Evolutionary conservation across 2,329 filamentous ascomycete genomes (phyloP), one percentile per base, ranked within the genome.

Genomic region (Colletotrichum incanum): DNA sequence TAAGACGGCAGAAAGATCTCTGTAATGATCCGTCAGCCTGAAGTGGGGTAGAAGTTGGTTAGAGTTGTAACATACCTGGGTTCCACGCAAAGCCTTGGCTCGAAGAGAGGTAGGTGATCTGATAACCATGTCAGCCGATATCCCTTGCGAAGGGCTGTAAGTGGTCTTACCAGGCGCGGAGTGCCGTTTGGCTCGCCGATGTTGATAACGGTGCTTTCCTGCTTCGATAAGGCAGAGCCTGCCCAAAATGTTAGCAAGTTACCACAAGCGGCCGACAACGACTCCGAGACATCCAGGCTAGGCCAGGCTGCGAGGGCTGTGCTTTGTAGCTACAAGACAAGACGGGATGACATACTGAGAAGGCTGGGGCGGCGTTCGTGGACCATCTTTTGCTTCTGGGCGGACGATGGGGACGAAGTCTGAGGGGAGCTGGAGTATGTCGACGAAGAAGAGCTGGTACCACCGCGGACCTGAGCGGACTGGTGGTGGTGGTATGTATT

Each of bases 81-180:
- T 95, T 95, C 93, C 93, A 96, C 73, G 92, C 90, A 78, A 94
- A 96, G 69, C 93, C 93, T 82, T 96, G 93, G 78, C 91, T 93
- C 7, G 92, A 92, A 73, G 93, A 92, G 62, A 95, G 90, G 80
- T 94, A 96, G 28, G 93, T 93, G 75, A 95, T 94, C 93, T 94
- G 76, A 18, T n/a, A 20, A 20, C 18, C 7, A 23, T 55, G 54
- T 73, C 47, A 58, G 34, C 28, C 28, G 23, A 39, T 37, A 37
- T 45, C 49, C 31, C 49, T 26, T 39, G 34, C 39, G 60, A 31
- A 50, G 60, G 26, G 39, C 12, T 58, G 34, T 58, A 55, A n/a
- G 43, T 37, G 62, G 37, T 78, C 91, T 80, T 84, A 94, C 92
- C 84, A 95, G 84, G 66, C 92, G 87, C 74, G 92, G 91, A 74